A percentile compares a stretch with the other conserved stretches of the same genome.
phyloP scores from a whole-genome alignment of 805 yeast genomes.

The Candida quercuum region DNA sequence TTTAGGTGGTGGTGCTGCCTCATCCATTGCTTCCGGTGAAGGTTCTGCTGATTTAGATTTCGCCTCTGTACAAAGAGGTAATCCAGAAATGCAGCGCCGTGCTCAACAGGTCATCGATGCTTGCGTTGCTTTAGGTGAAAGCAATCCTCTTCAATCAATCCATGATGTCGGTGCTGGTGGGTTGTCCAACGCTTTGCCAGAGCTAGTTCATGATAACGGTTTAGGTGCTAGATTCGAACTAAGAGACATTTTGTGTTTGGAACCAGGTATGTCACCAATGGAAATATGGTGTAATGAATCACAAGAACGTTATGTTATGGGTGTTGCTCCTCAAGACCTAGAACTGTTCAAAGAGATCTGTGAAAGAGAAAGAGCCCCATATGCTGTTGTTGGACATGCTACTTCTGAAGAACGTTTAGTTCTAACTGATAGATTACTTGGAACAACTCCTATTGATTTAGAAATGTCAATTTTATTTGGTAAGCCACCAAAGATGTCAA shows the following conservation, averaged over 20 bases:
- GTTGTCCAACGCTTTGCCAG: conserved; percentile 93
- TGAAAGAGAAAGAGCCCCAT: conserved; percentile 93
- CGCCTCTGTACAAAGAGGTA: conserved; percentile 98
- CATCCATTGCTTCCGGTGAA: conserved; percentile 93
- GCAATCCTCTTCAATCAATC: conserved; percentile 84
- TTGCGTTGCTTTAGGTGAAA: conserved; percentile 75
- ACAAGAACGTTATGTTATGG: conserved; percentile 95
- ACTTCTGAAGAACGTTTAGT: conserved; percentile 80
- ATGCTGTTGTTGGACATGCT: conserved; percentile 92
- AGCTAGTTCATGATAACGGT: conserved; percentile 93
- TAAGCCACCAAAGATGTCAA: conserved; percentile 93
- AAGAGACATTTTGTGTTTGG: conserved; percentile 83
- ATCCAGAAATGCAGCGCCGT: conserved; percentile 98
- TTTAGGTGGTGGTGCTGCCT: conserved; percentile 99
- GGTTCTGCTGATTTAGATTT: conserved; percentile 95
- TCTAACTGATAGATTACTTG: conserved; percentile 71
- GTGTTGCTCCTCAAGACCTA: conserved; percentile 77
- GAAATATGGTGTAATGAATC: conserved; percentile 99
- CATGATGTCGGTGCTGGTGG: conserved; percentile 99
- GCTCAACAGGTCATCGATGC: conserved; percentile 97
- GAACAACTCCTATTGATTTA: conserved; percentile 87
- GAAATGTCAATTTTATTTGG: conserved; percentile 95
- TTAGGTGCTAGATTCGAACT: conserved; percentile 92
- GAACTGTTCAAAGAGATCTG: conserved; percentile 72
- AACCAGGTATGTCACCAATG: conserved; percentile 99